phyloP scores from a whole-genome alignment of 345 rosid species.

The Gossypium longicalyx region DNA sequence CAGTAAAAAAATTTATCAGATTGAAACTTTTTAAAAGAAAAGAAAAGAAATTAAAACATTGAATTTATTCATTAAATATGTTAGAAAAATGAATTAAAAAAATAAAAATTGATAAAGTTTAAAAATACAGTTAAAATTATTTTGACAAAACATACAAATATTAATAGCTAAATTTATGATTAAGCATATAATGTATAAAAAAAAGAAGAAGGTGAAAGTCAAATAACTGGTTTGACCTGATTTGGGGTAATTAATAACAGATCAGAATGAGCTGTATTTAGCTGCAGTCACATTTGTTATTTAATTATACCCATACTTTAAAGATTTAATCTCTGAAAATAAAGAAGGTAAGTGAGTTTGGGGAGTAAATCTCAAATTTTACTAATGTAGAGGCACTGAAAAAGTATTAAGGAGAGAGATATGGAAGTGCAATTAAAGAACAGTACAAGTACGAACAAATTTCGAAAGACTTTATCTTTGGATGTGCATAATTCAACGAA shows the following conservation, averaged over 20 bases:
- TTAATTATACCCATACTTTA: not conserved
- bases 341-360: not conserved
- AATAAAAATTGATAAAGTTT: rapidly evolving
- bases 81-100: rapidly evolving
- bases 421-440: not conserved
- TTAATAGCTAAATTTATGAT: too few relatives aligned
- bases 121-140: rapidly evolving
- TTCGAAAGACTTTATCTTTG: not conserved
- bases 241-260: not conserved
- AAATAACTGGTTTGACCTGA: not conserved
- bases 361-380: not conserved
- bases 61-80: too few relatives aligned
- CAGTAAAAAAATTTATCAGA: rapidly evolving
- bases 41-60: too few relatives aligned
- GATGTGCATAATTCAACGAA: not conserved
- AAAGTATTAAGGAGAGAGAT: not conserved
- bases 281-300: not conserved
- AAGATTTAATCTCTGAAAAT: not conserved
- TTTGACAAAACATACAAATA: too few relatives aligned
- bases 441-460: not conserved
- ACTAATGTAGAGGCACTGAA: not conserved
- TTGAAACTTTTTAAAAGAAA: too few relatives aligned
- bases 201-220: too few relatives aligned
- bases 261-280: not conserved
- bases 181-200: too few relatives aligned